phyloP scores from a whole-genome alignment of 805 yeast genomes.

The Jamesozyma spencerorum region DNA sequence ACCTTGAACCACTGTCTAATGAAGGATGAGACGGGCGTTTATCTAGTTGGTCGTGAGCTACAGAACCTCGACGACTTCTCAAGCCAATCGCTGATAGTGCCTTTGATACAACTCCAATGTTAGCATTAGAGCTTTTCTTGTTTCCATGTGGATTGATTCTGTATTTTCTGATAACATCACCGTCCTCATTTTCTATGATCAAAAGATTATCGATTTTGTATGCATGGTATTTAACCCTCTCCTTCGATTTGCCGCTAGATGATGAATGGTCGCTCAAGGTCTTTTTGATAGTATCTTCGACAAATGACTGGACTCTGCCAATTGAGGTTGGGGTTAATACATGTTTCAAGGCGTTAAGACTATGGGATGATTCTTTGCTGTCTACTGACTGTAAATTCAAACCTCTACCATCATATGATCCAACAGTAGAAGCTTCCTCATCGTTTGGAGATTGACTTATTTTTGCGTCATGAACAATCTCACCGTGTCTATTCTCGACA shows the following conservation, averaged over 20 bases:
- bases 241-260: not conserved
- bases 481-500: constrained; percentile 80
- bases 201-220: constrained; percentile 71
- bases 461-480: constrained; percentile 51
- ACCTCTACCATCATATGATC: not conserved
- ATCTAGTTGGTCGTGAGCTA: too few relatives aligned
- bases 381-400: constrained; percentile 1
- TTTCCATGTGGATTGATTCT: constrained; percentile 51
- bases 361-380: constrained; percentile 21
- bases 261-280: not conserved
- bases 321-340: constrained; percentile 17
- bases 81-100: constrained; percentile 52
- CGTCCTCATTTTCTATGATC: constrained; percentile 82
- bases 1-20: not conserved
- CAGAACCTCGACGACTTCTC: constrained; percentile 17
- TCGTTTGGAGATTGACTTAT: constrained; percentile 24
- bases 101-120: constrained; percentile 35
- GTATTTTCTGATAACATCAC: constrained; percentile 82
- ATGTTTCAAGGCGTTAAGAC: constrained; percentile 26
- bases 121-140: constrained; percentile 4
- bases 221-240: constrained; percentile 41
- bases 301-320: constrained; percentile 15
- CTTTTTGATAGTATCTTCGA: constrained; percentile 7
- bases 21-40: too few relatives aligned
- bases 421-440: constrained; percentile 9